A percentile compares a stretch with the other conserved stretches of the same genome.
Evolutionary conservation across 2,329 filamentous ascomycete species (phyloP).

Genomic region (Zasmidium cellare): DNA sequence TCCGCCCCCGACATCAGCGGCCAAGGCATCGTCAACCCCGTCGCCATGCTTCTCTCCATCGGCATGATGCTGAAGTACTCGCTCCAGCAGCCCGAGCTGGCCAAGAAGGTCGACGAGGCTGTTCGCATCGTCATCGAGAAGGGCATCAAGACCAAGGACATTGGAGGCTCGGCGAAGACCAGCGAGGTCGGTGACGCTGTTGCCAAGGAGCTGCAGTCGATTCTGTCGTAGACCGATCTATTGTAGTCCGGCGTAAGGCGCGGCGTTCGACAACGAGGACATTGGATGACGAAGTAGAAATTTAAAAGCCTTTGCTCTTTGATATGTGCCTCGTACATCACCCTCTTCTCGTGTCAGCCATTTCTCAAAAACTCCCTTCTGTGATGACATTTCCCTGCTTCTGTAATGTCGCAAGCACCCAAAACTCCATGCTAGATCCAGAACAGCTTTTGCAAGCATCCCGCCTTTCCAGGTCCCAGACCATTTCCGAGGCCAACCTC

Average conservation of each 20-base stretch:
- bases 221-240: background rate
- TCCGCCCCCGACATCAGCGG: conserved; percentile 93
- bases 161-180: conserved; percentile 75
- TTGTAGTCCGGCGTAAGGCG: background rate
- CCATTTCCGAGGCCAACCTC: background rate
- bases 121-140: conserved; percentile 77
- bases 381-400: no score
- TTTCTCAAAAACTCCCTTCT: no score
- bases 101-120: conserved; percentile 76
- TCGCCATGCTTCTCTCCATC: conserved; percentile 87
- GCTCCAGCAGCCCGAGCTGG: conserved; percentile 74
- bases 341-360: no score
- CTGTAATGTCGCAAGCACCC: no score
- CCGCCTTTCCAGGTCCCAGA: background rate
- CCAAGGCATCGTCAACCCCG: conserved; percentile 78
- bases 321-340: no score
- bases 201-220: conserved; percentile 62
- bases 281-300: no score
- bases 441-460: no score
- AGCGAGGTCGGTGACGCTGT: conserved; percentile 81
- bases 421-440: background rate
- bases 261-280: background rate
- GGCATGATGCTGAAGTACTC: conserved; percentile 98
- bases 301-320: no score
- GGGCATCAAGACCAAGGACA: conserved; percentile 77